Base-by-base conservation (phyloP, 352 stramenopile genomes). In the Plasmopara muralis region DNA sequence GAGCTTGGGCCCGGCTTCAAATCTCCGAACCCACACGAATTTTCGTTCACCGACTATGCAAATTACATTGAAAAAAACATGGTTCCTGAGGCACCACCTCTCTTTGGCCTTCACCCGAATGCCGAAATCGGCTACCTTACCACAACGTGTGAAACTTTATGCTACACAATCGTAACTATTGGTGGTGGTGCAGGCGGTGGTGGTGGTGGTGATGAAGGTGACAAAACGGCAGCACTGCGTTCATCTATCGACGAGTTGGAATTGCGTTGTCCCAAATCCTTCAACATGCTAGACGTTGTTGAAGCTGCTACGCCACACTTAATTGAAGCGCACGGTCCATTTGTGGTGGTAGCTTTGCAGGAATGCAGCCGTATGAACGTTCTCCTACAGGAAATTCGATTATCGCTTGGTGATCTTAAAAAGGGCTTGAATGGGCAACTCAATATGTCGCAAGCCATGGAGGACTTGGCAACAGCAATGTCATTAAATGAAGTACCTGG, bases 111-210 rank as follows among this genome's bases (percentile, higher is more conserved):
- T 37, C 92, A 98, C 55, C 89, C 89, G 28, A 98, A 98, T 58
- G 91, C 93, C 29, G 94, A 98, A 69, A 97, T 98, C 47, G 87
- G 88, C 16, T 98, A 97, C 53, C 72, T 98, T 43, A 97, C 89
- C 4, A 96, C 87, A 14, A 96, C 79, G 20, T 95, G 87, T 38
- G 83, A 96, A 55, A 87, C 68, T 14, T 57, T 98, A 10, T 98
- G 96, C 67, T 92, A 95, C 60, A 96, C 89, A 13, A 97, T 98
- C 50, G 74, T 97, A 38, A 87, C 76, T 15, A 93, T 98, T 55
- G 78, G 77, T 13, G 85, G 81, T n/a, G 86, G 86, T n/a, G 68
- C 66, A 28, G 74, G 75, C 15, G 65, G 64, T 8, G 60, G 64
- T 5, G 60, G 43, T 9, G 55, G 43, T 9, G 55, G 57, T 43